Evolutionary conservation across 306 rosid genomes (phyloP).

Genomic region (Dryas octopetala): DNA sequence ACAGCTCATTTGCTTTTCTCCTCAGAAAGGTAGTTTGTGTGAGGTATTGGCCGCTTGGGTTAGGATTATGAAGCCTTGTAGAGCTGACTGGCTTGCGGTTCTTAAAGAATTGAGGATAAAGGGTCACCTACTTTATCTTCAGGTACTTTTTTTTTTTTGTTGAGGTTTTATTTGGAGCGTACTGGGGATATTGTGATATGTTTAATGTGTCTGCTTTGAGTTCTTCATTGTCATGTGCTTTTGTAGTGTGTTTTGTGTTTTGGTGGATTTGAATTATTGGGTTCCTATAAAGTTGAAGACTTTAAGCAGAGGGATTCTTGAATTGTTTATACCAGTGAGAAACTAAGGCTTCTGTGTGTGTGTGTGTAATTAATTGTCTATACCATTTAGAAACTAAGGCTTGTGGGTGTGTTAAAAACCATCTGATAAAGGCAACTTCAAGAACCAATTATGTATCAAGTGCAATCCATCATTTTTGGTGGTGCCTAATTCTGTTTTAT

Average conservation of each 20-base stretch:
- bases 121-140: slow-evolving; percentile 62
- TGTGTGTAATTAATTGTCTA: background rate
- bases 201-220: background rate
- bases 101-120: slow-evolving; percentile 57
- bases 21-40: slow-evolving; percentile 40
- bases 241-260: slow-evolving; percentile 4
- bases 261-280: background rate
- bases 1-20: slow-evolving; percentile 78
- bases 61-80: slow-evolving; percentile 67
- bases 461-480: too few species aligned
- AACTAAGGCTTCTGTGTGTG: background rate
- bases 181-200: background rate
- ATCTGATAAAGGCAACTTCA: background rate
- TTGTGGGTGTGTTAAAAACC: too few species aligned
- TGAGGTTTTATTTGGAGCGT: background rate
- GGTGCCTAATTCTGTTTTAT: too few species aligned
- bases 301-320: background rate
- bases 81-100: slow-evolving; percentile 90
- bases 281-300: background rate
- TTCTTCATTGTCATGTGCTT: slow-evolving; percentile 4
- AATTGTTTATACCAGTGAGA: background rate
- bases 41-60: slow-evolving; percentile 74
- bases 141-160: slow-evolving; percentile 46
- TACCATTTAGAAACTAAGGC: background rate
- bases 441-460: background rate